Evolutionary conservation across 2,329 filamentous ascomycete species (phyloP), one percentile per base, ranked within the genome.

Genomic region (Penicillium sp.): DNA sequence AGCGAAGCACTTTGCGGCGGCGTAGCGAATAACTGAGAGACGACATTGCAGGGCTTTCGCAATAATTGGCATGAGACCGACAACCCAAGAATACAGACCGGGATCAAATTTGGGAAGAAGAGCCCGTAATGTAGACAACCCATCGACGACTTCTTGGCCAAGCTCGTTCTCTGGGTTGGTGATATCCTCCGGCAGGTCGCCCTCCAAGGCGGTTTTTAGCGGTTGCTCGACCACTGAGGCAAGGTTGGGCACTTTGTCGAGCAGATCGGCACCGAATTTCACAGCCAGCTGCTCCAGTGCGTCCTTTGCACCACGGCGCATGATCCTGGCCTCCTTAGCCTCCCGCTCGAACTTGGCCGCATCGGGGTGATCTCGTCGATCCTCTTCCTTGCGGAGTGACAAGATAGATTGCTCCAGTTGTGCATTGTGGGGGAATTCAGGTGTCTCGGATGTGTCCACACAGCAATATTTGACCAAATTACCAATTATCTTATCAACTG

Each of bases 381-480:
- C 94, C 73, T 99, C 94, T 68, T 99, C 94, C 74, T 99, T 99
- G 63, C 93, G 90, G 71, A 99, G 85, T 0, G 94, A 97, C 15
- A 99, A 76, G 51, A 99, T 94, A 13, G 87, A 87, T 58, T 86
- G 85, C 42, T 87, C 88, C 65, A 95, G 87, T 41, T 79, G 71
- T 1, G 88, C 88, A 65, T 97, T 94, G 26, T 89, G 86, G 4
- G 87, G 85, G 69, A 97, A 97, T 66, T 97, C 94, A 0, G 94
- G 94, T 0, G 95, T 99, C 71, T 99, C 95, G 0, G 94, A 93
- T 1, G 95, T 95, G 69, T 99, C 94, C 65, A 96, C 90, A 67
- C 94, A 99, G 58, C 91, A 96, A 73, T 96, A 99, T 68, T 96
- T 97, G 75, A 95, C 90, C 47, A 99, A 74, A 67, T 99, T 99